phyloP scores from a whole-genome alignment of 306 rosid species.

The Canavalia ensiformis region DNA sequence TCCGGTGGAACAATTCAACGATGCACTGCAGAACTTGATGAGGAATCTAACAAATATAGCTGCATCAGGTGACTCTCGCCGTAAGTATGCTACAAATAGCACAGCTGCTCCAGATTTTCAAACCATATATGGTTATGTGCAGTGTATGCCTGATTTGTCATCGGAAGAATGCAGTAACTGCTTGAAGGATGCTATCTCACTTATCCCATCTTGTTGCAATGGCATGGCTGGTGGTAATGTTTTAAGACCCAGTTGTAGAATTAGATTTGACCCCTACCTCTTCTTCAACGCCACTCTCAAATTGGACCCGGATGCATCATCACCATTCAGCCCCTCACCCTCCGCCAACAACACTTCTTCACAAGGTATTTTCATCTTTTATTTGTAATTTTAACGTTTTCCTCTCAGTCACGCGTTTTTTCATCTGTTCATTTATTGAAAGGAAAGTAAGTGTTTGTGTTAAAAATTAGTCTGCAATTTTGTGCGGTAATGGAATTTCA shows the following conservation, averaged over 20 bases:
- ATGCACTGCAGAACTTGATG: neutral
- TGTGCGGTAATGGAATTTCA: neutral
- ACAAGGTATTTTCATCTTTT: neutral
- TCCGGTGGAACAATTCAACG: neutral
- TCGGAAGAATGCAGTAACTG: constrained; percentile 31
- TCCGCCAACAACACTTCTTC: neutral
- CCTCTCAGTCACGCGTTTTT: too few species aligned
- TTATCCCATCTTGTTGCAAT: neutral
- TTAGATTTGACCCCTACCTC: constrained; percentile 23
- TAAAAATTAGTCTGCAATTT: too few species aligned
- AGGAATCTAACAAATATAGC: neutral
- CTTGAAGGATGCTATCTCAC: neutral
- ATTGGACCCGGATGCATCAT: neutral
- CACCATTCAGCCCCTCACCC: neutral
- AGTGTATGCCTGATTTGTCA: constrained; percentile 57
- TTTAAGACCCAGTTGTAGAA: constrained; percentile 29
- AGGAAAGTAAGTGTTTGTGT: too few species aligned
- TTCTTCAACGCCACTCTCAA: neutral
- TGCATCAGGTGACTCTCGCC: constrained; percentile 27
- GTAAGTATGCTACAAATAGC: constrained; percentile 7
- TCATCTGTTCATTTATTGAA: too few species aligned
- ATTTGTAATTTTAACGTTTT: too few species aligned
- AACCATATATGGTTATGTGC: constrained; percentile 30
- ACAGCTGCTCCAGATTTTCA: neutral
- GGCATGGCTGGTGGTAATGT: neutral